A percentile compares a stretch with the other conserved stretches of the same genome.
phyloP scores from a whole-genome alignment of 1,284 basidiomycete species.

The Cryptococcus jaspeensis region DNA sequence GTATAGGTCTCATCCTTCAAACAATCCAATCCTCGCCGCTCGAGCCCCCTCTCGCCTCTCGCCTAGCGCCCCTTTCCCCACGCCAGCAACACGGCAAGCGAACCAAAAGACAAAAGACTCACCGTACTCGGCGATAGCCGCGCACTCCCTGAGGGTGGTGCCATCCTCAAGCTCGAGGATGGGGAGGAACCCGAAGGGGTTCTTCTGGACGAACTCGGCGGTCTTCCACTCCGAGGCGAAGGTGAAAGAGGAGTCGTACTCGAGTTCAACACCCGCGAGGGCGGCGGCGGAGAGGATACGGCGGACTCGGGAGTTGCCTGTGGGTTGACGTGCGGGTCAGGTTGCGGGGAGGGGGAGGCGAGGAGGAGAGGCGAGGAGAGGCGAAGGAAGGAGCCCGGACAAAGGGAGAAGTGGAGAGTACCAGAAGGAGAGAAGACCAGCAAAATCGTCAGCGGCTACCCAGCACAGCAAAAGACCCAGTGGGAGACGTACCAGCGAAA shows the following conservation, averaged over 20 bases:
- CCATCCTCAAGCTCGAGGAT: conserved; percentile 73
- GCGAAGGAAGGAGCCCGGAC: background rate
- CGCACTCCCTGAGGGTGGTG: conserved; percentile 68
- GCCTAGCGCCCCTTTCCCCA: background rate
- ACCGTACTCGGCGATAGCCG: conserved; percentile 85
- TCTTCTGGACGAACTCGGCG: conserved; percentile 73
- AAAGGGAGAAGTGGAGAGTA: background rate
- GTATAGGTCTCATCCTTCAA: conserved; percentile 51
- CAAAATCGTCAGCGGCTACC: background rate
- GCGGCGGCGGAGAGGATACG: conserved; percentile 74
- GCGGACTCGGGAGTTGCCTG: conserved; percentile 49
- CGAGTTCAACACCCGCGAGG: conserved; percentile 66
- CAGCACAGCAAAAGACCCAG: too few species aligned
- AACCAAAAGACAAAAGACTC: conserved; percentile 54
- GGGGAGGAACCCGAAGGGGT: conserved; percentile 81
- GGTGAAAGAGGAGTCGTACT: conserved; percentile 65
- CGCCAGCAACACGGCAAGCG: background rate
- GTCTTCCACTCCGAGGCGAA: conserved; percentile 59
- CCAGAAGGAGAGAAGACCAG: background rate
- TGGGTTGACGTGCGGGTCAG: background rate
- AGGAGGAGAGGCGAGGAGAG: background rate
- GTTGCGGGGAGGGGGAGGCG: background rate
- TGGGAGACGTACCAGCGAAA: conserved; percentile 24
- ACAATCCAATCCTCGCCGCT: conserved; percentile 7
- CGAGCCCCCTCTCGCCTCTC: background rate